A percentile compares a stretch with the other conserved stretches of the same genome.
Evolutionary conservation across 352 stramenopile genomes (phyloP).

Genomic region (Peronosclerospora sorghi): DNA sequence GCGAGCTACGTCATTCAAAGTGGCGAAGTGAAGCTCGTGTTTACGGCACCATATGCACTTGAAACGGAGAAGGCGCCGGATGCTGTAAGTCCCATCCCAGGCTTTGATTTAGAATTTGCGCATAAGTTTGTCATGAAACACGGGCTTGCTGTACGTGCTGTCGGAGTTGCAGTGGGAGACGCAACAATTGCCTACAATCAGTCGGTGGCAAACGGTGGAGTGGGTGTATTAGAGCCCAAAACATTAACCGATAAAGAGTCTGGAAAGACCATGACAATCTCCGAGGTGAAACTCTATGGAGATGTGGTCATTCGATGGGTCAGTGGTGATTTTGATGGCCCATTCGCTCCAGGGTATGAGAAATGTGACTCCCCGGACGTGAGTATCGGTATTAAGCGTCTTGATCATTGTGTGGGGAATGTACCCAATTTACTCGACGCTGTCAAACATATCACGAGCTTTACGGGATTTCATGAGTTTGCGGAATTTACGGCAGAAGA

Average conservation of each 20-base stretch:
- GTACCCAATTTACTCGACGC: constrained; percentile 83
- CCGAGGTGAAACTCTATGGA: constrained; percentile 81
- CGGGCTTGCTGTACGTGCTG: constrained; percentile 62
- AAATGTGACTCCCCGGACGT: constrained; percentile 35
- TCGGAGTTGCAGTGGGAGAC: constrained; percentile 77
- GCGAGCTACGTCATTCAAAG: constrained; percentile 82
- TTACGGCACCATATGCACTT: constrained; percentile 82
- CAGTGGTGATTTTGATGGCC: constrained; percentile 59
- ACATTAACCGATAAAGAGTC: constrained; percentile 45
- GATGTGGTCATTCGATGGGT: constrained; percentile 84
- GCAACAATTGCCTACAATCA: constrained; percentile 65
- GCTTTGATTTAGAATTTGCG: constrained; percentile 52
- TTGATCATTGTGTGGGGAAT: constrained; percentile 88
- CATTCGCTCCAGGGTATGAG: constrained; percentile 76
- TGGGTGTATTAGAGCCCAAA: constrained; percentile 44
- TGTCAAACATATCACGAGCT: constrained; percentile 70
- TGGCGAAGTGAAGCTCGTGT: constrained; percentile 72
- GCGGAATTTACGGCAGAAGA: constrained; percentile 92
- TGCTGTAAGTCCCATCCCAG: constrained; percentile 39
- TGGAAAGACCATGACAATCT: constrained; percentile 44
- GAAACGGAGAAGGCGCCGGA: constrained; percentile 47
- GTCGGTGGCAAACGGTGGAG: constrained; percentile 61
- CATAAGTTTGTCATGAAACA: constrained; percentile 79
- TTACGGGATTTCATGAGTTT: constrained; percentile 88
- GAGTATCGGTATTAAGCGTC: constrained; percentile 69